A percentile compares a stretch with the other conserved stretches of the same genome.
Conservation (phyloP, 129 eudicot species). For the Gnaphalium uliginosum region DNA sequence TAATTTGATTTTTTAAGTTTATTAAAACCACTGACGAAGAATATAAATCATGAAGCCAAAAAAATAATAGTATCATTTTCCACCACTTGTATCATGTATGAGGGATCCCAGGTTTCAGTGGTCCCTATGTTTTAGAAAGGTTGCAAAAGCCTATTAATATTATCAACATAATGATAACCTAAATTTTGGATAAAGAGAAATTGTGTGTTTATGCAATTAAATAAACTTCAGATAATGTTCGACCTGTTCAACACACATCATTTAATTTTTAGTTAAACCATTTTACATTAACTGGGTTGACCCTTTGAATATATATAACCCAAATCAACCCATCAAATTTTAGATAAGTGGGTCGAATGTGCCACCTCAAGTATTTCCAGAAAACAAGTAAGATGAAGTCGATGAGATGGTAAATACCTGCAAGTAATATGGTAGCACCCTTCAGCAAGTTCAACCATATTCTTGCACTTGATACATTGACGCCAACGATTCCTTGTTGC, state of each 20-base stretch:
- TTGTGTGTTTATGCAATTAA: not conserved
- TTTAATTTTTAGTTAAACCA: not conserved
- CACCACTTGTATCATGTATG: not conserved
- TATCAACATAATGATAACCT: not conserved
- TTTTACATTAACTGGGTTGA: not conserved
- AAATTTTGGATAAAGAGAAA: not conserved
- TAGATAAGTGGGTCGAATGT: not conserved
- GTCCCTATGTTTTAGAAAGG: not conserved
- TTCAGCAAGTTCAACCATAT: slow-evolving; percentile 54
- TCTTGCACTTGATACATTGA: slow-evolving; percentile 54
- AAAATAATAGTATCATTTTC: slow-evolving; percentile 2
- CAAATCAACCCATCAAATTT: not conserved
- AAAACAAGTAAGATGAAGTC: slow-evolving; percentile 3
- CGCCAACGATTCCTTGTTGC: slow-evolving; percentile 57
- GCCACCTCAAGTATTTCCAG: not conserved
- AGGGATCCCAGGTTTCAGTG: not conserved
- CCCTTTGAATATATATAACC: not conserved
- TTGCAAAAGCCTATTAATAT: not conserved
- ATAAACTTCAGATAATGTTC: not conserved
- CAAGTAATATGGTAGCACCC: slow-evolving; percentile 70
- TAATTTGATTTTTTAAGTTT: not conserved
- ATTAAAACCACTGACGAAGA: not conserved
- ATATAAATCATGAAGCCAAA: not conserved
- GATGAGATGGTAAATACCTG: slow-evolving; percentile 44
- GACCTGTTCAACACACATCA: not conserved